Conservation (phyloP, 345 rosid genomes). For the Lepidium sativum region DNA sequence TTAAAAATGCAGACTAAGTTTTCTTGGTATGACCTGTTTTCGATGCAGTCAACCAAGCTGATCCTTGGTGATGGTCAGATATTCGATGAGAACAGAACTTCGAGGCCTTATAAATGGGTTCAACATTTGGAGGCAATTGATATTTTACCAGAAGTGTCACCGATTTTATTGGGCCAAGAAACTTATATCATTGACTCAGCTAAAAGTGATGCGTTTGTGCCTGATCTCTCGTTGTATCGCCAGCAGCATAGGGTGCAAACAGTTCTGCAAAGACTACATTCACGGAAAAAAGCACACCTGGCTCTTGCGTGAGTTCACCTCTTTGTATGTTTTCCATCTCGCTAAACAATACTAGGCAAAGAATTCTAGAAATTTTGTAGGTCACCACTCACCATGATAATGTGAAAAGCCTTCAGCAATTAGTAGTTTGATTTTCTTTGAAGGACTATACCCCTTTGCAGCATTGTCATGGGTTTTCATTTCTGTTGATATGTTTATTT, state of each 20-base stretch:
- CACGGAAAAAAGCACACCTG: constrained; percentile 68
- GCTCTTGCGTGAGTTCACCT: constrained; percentile 88
- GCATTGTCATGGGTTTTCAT: neutral
- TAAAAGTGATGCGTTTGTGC: constrained; percentile 37
- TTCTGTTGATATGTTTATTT: constrained; percentile 10
- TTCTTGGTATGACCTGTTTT: constrained; percentile 1
- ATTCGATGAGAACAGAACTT: constrained; percentile 65
- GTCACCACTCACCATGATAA: neutral
- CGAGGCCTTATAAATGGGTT: constrained; percentile 88
- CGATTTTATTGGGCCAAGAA: constrained; percentile 46
- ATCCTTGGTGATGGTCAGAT: constrained; percentile 44
- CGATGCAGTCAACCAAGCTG: constrained; percentile 72
- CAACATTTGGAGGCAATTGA: constrained; percentile 95
- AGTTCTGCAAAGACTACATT: constrained; percentile 71
- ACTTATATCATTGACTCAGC: constrained; percentile 36
- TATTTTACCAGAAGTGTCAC: constrained; percentile 84
- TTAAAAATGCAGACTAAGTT: constrained; percentile 6
- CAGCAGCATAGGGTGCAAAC: constrained; percentile 66
- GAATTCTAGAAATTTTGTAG: neutral
- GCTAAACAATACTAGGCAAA: neutral
- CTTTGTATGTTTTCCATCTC: constrained; percentile 33
- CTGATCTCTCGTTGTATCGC: constrained; percentile 42
- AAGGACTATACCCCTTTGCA: neutral
- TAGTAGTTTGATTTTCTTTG: neutral
- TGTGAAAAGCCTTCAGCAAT: neutral